A percentile compares a stretch with the other conserved stretches of the same genome.
Evolutionary conservation across 2,329 filamentous ascomycete species (phyloP).

Genomic region (Hymenoscyphus fraxineus): DNA sequence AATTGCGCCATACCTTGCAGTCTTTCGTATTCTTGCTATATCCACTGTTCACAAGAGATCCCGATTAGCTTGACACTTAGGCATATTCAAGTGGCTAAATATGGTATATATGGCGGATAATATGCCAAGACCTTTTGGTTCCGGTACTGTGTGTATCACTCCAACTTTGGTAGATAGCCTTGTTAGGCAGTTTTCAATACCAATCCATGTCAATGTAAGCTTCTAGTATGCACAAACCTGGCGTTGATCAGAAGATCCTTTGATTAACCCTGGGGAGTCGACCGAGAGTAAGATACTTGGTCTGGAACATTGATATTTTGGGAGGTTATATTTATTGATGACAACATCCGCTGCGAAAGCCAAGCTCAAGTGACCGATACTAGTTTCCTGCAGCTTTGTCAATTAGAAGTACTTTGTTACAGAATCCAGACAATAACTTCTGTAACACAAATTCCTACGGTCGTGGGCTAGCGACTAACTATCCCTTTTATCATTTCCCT

Average conservation of each 20-base stretch:
- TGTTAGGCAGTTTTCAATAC: background rate
- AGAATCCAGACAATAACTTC: no score
- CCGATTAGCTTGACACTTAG: background rate
- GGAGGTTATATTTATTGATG: background rate
- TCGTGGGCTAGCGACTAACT: background rate
- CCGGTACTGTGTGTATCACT: background rate
- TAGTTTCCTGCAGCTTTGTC: no score
- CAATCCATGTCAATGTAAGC: background rate
- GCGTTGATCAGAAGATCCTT: constrained; percentile 1
- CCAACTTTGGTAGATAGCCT: background rate
- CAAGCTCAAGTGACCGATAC: background rate
- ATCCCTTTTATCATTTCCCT: background rate
- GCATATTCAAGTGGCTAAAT: background rate
- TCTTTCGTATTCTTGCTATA: background rate
- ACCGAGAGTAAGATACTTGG: background rate
- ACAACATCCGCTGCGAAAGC: background rate
- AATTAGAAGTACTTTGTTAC: no score
- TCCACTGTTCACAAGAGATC: background rate
- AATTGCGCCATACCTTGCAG: background rate
- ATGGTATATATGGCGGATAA: background rate
- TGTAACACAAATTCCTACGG: no score
- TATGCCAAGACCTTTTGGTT: background rate
- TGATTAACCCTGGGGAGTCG: background rate
- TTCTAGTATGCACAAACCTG: background rate
- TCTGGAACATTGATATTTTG: background rate